Conservation (phyloP, 768 basidiomycete genomes). For the Tricholoma matsutake region DNA sequence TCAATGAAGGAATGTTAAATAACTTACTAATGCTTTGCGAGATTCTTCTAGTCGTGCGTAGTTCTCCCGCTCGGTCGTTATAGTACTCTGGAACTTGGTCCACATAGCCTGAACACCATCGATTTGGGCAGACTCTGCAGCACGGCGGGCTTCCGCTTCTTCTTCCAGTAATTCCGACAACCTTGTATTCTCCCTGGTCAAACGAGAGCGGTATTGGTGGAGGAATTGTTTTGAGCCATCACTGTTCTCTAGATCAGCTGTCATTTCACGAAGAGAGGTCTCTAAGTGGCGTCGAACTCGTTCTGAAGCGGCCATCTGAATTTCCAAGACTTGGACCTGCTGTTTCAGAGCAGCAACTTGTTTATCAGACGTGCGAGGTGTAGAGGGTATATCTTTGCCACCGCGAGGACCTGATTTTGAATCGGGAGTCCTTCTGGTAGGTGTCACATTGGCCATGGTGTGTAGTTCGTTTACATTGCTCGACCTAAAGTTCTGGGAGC, state of each 20-base stretch:
- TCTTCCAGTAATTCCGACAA: conserved; percentile 56
- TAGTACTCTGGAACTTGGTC: conserved; percentile 60
- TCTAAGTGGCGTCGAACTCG: conserved; percentile 66
- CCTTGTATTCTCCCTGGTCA: conserved; percentile 55
- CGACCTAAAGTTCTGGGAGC: conserved; percentile 31
- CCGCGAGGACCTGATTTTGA: conserved; percentile 31
- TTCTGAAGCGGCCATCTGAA: conserved; percentile 66
- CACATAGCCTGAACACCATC: conserved; percentile 65
- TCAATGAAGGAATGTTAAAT: neutral
- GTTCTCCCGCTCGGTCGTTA: conserved; percentile 56
- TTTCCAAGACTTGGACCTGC: conserved; percentile 64
- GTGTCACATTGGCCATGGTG: conserved; percentile 43
- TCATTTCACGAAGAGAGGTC: conserved; percentile 54
- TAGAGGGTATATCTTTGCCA: conserved; percentile 29
- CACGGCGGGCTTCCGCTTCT: conserved; percentile 59
- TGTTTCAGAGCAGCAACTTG: conserved; percentile 53
- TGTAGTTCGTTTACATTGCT: conserved; percentile 35
- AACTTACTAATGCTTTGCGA: conserved; percentile 60
- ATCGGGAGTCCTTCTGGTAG: conserved; percentile 38
- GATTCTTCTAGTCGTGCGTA: conserved; percentile 68
- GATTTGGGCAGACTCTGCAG: conserved; percentile 59
- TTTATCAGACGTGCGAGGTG: conserved; percentile 40
- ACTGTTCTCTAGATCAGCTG: conserved; percentile 56
- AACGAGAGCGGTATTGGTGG: conserved; percentile 51
- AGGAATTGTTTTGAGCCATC: conserved; percentile 66